Percentiles rank a stretch among this genome's conserved stretches.
Evolutionary conservation across 2,329 filamentous ascomycete genomes (phyloP).

Genomic region (Penicillium sp.): DNA sequence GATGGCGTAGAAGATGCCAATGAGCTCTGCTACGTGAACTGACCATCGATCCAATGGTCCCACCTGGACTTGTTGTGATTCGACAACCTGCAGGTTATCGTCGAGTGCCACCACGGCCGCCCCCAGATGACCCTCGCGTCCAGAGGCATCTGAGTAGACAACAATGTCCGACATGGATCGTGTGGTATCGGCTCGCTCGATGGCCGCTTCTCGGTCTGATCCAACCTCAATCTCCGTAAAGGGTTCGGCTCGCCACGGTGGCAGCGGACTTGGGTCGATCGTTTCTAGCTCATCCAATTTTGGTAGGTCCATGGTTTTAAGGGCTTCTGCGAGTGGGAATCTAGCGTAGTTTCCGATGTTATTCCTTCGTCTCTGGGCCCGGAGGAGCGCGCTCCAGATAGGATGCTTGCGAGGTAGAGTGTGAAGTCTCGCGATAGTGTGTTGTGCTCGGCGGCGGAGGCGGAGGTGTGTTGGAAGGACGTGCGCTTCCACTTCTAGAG

Average conservation of each 20-base stretch:
- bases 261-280: slow-evolving; percentile 20
- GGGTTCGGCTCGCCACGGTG: slow-evolving; percentile 16
- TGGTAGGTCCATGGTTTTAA: slow-evolving; percentile 18
- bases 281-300: slow-evolving; percentile 21
- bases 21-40: too few relatives aligned
- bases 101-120: too few relatives aligned
- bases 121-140: too few relatives aligned
- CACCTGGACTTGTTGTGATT: too few relatives aligned
- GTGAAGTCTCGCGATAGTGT: slow-evolving; percentile 17
- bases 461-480: slow-evolving; percentile 17
- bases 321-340: slow-evolving; percentile 16
- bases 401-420: slow-evolving; percentile 21
- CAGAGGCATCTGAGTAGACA: too few relatives aligned
- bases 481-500: slow-evolving; percentile 24
- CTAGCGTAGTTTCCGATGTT: slow-evolving; percentile 11
- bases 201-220: slow-evolving; percentile 20
- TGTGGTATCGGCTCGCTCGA: slow-evolving; percentile 12
- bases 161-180: slow-evolving; percentile 1
- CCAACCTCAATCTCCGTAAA: slow-evolving; percentile 7
- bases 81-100: too few relatives aligned
- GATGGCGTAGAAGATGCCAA: too few relatives aligned
- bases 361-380: slow-evolving; percentile 16
- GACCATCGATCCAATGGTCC: too few relatives aligned
- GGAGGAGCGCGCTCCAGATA: slow-evolving; percentile 9
- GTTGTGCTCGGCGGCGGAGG: slow-evolving; percentile 16